A percentile compares a stretch with the other conserved stretches of the same genome.
Evolutionary conservation across 305 asterid genomes (phyloP).

Genomic region (Fraxinus platypoda): DNA sequence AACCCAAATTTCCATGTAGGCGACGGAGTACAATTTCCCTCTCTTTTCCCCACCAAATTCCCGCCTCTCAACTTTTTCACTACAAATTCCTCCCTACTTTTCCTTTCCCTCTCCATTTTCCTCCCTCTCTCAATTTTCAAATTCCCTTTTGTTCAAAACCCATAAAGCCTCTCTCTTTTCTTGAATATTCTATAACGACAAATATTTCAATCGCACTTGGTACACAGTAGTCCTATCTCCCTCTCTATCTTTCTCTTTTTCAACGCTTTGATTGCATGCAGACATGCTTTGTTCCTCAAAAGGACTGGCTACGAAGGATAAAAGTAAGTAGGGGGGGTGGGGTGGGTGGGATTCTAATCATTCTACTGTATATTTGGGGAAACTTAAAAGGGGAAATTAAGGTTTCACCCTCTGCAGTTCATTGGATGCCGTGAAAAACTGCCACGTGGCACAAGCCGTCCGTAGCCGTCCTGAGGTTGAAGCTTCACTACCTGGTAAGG

Average conservation of each 20-base stretch:
- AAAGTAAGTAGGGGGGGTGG: constrained; percentile 23
- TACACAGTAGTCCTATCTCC: neutral
- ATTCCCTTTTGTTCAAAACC: neutral
- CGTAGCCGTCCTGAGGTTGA: neutral
- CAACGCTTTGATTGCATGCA: constrained; percentile 43
- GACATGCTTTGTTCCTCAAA: constrained; percentile 40
- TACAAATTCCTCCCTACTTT: constrained; percentile 37
- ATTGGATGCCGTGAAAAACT: constrained; percentile 10
- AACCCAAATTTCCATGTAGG: constrained; percentile 70
- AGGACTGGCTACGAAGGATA: constrained; percentile 32
- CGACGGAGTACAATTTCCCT: constrained; percentile 73
- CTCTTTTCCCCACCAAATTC: constrained; percentile 62
- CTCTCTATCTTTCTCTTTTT: constrained; percentile 19
- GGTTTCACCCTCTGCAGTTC: constrained; percentile 20
- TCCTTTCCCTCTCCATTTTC: constrained; percentile 25
- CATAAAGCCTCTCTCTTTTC: constrained; percentile 14
- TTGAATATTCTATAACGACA: neutral
- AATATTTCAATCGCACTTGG: neutral
- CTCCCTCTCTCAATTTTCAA: constrained; percentile 27
- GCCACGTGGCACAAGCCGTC: constrained; percentile 35
- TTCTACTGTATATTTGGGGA: constrained; percentile 37
- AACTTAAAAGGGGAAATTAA: constrained; percentile 15
- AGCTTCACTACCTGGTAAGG: neutral
- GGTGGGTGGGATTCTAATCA: constrained; percentile 27
- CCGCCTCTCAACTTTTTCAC: constrained; percentile 60